Evolutionary conservation across 1,284 basidiomycete genomes (phyloP).

Genomic region (Melampsora americana): DNA sequence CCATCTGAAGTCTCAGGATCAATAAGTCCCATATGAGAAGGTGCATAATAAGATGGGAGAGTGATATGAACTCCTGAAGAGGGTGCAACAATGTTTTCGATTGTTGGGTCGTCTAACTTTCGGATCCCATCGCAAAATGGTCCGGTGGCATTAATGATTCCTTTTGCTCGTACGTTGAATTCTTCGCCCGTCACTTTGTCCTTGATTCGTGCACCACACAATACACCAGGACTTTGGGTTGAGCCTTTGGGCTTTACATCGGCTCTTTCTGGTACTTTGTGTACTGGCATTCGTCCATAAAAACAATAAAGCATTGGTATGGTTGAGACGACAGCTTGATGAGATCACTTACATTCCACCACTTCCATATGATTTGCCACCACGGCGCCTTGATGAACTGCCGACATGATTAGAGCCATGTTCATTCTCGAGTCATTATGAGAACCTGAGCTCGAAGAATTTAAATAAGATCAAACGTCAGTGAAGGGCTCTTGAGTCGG

Average conservation of each 20-base stretch:
- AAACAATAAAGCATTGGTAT: background rate
- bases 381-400: constrained; percentile 84
- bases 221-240: constrained; percentile 55
- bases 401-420: constrained; percentile 86
- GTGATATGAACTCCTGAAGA: constrained; percentile 94
- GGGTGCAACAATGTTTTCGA: constrained; percentile 83
- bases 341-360: constrained; percentile 56
- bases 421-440: constrained; percentile 99
- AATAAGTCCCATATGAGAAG: constrained; percentile 88
- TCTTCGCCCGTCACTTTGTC: constrained; percentile 80
- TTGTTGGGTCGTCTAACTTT: constrained; percentile 75
- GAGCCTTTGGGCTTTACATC: constrained; percentile 42
- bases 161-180: constrained; percentile 80
- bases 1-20: constrained; percentile 95
- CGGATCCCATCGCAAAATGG: constrained; percentile 87
- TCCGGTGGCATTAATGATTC: constrained; percentile 93
- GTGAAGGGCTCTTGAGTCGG: background rate
- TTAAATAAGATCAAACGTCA: background rate
- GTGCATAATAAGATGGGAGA: constrained; percentile 93
- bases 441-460: constrained; percentile 63
- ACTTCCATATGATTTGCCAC: constrained; percentile 90
- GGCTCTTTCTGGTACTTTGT: constrained; percentile 62
- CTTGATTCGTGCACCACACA: constrained; percentile 72
- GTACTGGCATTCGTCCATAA: constrained; percentile 55
- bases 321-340: background rate